These are phyloP conservation scores for Cochlearia excelsa DNA, from an alignment of 345 rosid genomes.

Conservation along the genomic window DNA sequence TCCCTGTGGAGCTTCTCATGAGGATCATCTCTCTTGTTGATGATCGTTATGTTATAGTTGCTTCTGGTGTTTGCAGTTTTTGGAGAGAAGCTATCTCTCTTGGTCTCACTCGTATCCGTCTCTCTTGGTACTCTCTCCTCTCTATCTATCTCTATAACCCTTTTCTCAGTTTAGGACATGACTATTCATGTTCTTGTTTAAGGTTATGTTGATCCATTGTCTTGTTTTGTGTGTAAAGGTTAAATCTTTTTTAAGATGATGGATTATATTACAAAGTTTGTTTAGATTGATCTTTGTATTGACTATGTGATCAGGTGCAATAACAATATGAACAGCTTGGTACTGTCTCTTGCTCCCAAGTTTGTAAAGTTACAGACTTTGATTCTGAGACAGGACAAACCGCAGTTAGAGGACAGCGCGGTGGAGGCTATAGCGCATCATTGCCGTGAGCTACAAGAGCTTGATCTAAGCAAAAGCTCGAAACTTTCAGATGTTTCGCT, in stretches of 20 bases:
- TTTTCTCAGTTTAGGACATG: too few species aligned
- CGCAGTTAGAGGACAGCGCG: conserved; percentile 82
- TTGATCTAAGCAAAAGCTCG: conserved; percentile 97
- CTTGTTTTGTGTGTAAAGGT: too few species aligned
- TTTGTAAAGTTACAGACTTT: conserved; percentile 67
- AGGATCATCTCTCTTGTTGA: conserved; percentile 65
- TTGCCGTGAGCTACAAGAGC: conserved; percentile 79
- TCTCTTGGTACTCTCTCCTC: conserved; percentile 61
- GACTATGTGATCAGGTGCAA: conserved; percentile 53
- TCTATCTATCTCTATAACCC: too few species aligned
- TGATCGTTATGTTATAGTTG: conserved; percentile 72
- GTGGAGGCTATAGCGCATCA: conserved; percentile 70
- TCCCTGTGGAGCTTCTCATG: conserved; percentile 78
- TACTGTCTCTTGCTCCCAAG: conserved; percentile 78
- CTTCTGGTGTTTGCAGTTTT: conserved; percentile 82
- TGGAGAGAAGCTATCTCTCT: conserved; percentile 90
- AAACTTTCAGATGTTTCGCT: conserved; percentile 71
- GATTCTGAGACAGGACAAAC: conserved; percentile 77
- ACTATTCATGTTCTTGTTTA: too few species aligned
- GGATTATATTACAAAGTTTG: neutral
- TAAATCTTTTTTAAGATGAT: neutral
- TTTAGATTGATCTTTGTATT: neutral
- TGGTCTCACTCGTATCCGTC: conserved; percentile 74
- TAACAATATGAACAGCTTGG: conserved; percentile 75
- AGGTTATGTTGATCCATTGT: too few species aligned